Evolutionary conservation across 164 flowering plant species (phyloP).

Genomic region (Saururus chinensis): DNA sequence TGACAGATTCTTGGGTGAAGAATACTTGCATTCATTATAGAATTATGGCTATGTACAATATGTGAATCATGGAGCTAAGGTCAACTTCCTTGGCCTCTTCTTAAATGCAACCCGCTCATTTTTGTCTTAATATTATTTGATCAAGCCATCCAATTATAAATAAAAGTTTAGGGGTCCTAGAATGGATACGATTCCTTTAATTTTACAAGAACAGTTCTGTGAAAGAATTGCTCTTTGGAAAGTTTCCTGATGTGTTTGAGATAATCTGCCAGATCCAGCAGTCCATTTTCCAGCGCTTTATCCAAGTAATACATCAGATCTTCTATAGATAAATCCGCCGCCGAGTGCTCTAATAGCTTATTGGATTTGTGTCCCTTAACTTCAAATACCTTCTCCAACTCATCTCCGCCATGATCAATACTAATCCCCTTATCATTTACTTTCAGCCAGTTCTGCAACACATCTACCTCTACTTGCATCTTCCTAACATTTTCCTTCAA

Average conservation of each 20-base stretch:
- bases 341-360: conserved; percentile 17
- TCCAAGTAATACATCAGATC: conserved; percentile 48
- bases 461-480: conserved; percentile 20
- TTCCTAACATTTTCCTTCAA: conserved; percentile 20
- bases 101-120: no score
- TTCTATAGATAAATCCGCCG: conserved; percentile 36
- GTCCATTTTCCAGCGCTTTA: conserved; percentile 28
- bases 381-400: conserved; percentile 29
- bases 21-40: no score
- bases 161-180: no score
- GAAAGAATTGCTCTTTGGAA: conserved; percentile 21
- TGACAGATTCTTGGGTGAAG: no score
- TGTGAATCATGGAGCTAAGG: no score
- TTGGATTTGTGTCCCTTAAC: conserved; percentile 20
- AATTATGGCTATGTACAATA: no score
- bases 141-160: no score
- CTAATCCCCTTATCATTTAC: conserved; percentile 12
- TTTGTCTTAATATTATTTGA: no score
- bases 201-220: conserved; percentile 13
- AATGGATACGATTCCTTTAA: neutral
- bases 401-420: neutral
- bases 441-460: conserved; percentile 33
- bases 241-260: conserved; percentile 30
- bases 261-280: conserved; percentile 22
- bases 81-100: no score